Evolutionary conservation across 176 grass and related monocot species (phyloP), one percentile per base, ranked within the genome.

Genomic region (Typha latifolia): DNA sequence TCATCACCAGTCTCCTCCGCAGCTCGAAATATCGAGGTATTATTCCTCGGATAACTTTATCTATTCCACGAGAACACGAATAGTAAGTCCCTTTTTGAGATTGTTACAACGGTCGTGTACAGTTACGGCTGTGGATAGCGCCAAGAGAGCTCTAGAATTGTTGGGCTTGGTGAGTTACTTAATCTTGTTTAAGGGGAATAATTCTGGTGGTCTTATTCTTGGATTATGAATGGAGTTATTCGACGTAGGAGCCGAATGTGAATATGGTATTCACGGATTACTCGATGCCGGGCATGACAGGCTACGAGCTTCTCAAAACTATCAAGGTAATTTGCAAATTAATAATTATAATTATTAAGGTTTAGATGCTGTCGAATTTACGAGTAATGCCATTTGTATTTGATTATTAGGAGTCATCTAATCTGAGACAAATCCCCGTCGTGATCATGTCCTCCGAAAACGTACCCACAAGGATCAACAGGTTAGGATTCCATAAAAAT

Each of bases 231-330:
- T 6, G 37, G 37, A 43, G 37, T 43, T 10, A 43, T 43, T 43
- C 37, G 37, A 43, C 37, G 48, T 77, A 91, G 32, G 78, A 92
- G 4, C 72, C 82, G 0, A 72, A 87, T 75, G 88, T 97, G 6
- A 92, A 78, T 66, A 97, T 97, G 88, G 92, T 97, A 78, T 84
- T 96, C 52, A 96, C 91, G 7, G 91, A 96, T 77, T 96, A 96
- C 74, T 91, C 77, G 87, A 96, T 96, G 91, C 91, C 91, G 0
- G 91, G 83, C 34, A 96, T 96, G 91, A 96, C 91, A 0, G 91
- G 91, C 0, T 96, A 88, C 79, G 91, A 96, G 65, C 84, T 96
- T 1, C 91, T 96, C 55, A 96, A 96, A 71, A 68, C 47, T 47
- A 79, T 96, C 64, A 96, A 96, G 84, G 85, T 83, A 47, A 74